Evolutionary conservation across 768 basidiomycete genomes (phyloP).

Genomic region (Hemileccinum impolitum): DNA sequence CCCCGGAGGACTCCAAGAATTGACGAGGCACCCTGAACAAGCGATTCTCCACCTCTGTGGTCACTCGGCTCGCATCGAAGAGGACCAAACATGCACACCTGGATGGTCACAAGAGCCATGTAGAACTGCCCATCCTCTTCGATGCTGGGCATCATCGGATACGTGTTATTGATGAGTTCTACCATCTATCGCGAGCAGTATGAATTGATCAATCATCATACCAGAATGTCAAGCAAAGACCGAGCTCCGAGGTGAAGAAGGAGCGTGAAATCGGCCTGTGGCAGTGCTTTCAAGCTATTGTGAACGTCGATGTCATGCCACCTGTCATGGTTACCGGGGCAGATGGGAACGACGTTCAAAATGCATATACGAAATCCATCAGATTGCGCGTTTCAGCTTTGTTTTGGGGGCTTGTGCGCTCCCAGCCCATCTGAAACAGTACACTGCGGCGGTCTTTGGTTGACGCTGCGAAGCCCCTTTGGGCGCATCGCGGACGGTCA

Average conservation of each 20-base stretch:
- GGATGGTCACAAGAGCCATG: constrained; percentile 17
- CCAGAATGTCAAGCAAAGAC: no score
- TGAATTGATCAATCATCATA: no score
- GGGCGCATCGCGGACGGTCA: not conserved
- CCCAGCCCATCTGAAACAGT: not conserved
- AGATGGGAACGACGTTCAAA: not conserved
- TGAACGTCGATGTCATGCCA: constrained; percentile 10
- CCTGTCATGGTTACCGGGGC: constrained; percentile 10
- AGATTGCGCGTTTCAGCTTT: constrained; percentile 11
- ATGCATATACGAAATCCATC: constrained; percentile 5
- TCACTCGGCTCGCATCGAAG: not conserved
- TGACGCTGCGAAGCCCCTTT: not conserved
- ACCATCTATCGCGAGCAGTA: no score
- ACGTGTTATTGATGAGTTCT: no score
- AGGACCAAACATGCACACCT: not conserved
- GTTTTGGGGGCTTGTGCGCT: not conserved
- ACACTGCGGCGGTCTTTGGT: not conserved
- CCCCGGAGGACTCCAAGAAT: constrained; percentile 22
- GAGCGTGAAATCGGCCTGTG: not conserved
- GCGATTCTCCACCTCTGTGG: constrained; percentile 24
- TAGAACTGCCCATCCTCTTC: constrained; percentile 14
- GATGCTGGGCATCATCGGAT: not conserved
- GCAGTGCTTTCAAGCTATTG: constrained; percentile 15
- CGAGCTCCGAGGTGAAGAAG: no score
- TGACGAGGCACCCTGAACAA: constrained; percentile 28